These are phyloP conservation scores for Eurotiales sp. DNA, from an alignment of 2,329 filamentous ascomycete species.

Conservation along the genomic window DNA sequence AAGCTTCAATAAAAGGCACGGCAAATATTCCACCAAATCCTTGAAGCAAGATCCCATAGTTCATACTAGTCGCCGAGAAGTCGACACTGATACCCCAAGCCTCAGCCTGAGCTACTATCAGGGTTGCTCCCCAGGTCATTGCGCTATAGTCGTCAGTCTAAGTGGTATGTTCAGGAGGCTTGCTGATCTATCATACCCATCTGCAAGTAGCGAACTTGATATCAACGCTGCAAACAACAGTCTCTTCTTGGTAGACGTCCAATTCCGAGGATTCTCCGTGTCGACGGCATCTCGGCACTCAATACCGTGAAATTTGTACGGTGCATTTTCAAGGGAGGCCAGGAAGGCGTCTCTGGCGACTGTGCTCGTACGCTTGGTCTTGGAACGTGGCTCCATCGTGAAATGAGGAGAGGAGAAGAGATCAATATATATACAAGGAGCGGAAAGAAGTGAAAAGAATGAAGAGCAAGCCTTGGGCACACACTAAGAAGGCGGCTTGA, in stretches of 20 bases:
- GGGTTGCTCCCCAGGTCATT: constrained; percentile 40
- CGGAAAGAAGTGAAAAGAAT: not conserved
- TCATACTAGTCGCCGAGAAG: constrained; percentile 37
- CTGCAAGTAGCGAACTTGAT: constrained; percentile 33
- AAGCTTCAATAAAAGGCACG: constrained; percentile 37
- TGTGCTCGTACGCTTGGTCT: not conserved
- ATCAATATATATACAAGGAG: not conserved
- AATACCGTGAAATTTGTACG: constrained; percentile 10
- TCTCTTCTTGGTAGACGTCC: constrained; percentile 27
- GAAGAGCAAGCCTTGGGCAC: not conserved
- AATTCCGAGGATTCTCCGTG: constrained; percentile 25
- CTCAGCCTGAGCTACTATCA: constrained; percentile 35
- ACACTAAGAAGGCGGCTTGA: not conserved
- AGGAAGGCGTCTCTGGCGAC: constrained; percentile 1
- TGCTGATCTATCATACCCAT: constrained; percentile 27
- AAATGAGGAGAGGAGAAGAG: not conserved
- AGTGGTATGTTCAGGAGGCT: not conserved
- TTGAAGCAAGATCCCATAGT: constrained; percentile 38
- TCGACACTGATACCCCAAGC: constrained; percentile 32
- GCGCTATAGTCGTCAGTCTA: constrained; percentile 20
- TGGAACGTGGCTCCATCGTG: not conserved
- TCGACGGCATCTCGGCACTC: constrained; percentile 19
- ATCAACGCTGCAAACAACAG: constrained; percentile 32
- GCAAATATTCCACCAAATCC: constrained; percentile 37
- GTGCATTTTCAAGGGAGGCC: not conserved